Conservation (phyloP, 2,329 filamentous ascomycete genomes). For the Ophiostoma sp. region DNA sequence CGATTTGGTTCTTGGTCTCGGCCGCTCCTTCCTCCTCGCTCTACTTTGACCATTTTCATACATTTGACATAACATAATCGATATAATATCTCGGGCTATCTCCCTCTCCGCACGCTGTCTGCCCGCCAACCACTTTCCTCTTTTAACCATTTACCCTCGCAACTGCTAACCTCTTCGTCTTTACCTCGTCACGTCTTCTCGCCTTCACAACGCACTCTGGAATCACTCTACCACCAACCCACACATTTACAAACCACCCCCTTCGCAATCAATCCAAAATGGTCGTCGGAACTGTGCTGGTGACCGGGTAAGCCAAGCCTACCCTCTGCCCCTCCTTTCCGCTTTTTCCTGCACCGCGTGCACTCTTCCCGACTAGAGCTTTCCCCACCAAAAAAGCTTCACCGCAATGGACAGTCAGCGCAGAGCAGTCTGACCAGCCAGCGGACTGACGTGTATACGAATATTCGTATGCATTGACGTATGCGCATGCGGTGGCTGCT, state of each 20-base stretch:
- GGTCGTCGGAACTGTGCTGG: conserved; percentile 80
- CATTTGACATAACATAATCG: neutral
- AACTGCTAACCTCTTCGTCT: neutral
- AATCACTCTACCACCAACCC: neutral
- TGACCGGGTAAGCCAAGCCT: conserved; percentile 69
- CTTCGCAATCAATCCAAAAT: conserved; percentile 43
- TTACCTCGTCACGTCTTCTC: neutral
- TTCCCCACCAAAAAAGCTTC: conserved; percentile 16
- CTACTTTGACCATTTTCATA: conserved; percentile 8
- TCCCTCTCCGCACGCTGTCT: neutral
- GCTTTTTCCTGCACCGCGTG: neutral
- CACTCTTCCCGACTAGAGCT: conserved; percentile 26
- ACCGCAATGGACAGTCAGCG: neutral
- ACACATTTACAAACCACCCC: neutral
- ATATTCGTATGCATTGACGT: conserved; percentile 20
- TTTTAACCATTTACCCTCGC: neutral
- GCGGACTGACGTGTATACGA: conserved; percentile 12
- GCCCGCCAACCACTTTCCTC: neutral
- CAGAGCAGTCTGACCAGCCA: neutral
- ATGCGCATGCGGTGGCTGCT: neutral
- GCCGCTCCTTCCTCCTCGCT: conserved; percentile 3
- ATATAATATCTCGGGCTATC: conserved; percentile 9
- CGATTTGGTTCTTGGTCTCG: conserved; percentile 3
- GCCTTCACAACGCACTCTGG: neutral
- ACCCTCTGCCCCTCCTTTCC: conserved; percentile 11